Conservation (phyloP, 768 basidiomycete species). For the Tephrocybe rancida region DNA sequence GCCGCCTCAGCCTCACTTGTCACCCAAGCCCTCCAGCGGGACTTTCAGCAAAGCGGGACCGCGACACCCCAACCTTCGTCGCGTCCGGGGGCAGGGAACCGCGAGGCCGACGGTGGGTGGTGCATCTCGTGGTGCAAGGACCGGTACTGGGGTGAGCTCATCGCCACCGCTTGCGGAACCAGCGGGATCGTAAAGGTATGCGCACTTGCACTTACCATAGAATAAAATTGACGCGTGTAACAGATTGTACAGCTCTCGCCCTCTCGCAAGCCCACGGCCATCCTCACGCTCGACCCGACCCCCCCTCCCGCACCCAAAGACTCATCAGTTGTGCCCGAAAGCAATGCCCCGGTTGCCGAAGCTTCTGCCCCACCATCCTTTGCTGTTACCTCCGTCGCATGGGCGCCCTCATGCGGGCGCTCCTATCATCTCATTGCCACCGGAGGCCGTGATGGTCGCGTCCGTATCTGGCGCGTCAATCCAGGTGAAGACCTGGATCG, state of each 20-base stretch:
- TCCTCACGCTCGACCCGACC: slow-evolving; percentile 62
- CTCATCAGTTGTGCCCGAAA: slow-evolving; percentile 18
- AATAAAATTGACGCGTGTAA: background rate
- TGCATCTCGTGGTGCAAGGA: slow-evolving; percentile 96
- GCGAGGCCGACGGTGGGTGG: slow-evolving; percentile 93
- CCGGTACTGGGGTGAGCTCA: slow-evolving; percentile 90
- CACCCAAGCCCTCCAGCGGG: slow-evolving; percentile 65
- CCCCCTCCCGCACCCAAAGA: slow-evolving; percentile 29
- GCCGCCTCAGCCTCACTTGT: slow-evolving; percentile 62
- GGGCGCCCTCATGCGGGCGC: slow-evolving; percentile 94
- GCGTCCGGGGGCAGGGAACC: slow-evolving; percentile 49
- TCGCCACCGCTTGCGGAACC: slow-evolving; percentile 77
- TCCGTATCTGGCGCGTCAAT: slow-evolving; percentile 86
- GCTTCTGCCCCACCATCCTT: slow-evolving; percentile 43
- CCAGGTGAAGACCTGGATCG: slow-evolving; percentile 52
- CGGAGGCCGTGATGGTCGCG: slow-evolving; percentile 84
- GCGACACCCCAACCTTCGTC: slow-evolving; percentile 14
- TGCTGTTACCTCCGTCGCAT: slow-evolving; percentile 83
- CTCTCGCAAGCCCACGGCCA: slow-evolving; percentile 64
- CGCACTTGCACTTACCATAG: background rate
- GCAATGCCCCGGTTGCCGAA: slow-evolving; percentile 21
- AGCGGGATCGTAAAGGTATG: slow-evolving; percentile 77
- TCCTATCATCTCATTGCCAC: slow-evolving; percentile 95
- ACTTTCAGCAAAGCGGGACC: slow-evolving; percentile 32
- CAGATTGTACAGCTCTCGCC: slow-evolving; percentile 78